Evolutionary conservation across 208 protist species (phyloP).

Genomic region (Leishmania mexicana): DNA sequence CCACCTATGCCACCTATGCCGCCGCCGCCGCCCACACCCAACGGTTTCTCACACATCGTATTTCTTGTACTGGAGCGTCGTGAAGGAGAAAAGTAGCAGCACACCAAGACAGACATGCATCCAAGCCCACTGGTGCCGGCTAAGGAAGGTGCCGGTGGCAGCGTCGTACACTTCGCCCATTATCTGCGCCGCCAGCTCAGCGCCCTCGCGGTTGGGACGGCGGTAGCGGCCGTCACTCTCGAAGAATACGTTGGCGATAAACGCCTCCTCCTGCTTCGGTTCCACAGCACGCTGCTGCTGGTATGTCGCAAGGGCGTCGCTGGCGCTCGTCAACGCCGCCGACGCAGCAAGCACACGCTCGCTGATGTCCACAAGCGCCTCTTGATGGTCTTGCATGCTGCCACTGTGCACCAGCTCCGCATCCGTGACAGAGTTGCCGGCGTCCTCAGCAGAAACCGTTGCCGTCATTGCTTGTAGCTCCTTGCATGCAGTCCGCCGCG

Average conservation of each 20-base stretch:
- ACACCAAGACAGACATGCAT: constrained; percentile 27
- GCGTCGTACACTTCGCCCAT: constrained; percentile 28
- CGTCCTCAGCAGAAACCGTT: neutral
- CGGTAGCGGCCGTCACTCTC: neutral
- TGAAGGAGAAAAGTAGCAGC: constrained; percentile 23
- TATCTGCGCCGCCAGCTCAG: neutral
- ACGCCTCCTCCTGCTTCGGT: constrained; percentile 11
- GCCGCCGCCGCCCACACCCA: neutral
- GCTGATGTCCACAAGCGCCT: constrained; percentile 1
- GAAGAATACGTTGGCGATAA: constrained; percentile 14
- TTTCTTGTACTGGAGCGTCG: constrained; percentile 37
- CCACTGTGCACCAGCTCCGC: neutral
- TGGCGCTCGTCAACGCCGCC: neutral
- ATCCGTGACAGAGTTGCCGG: neutral
- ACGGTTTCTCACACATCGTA: constrained; percentile 12
- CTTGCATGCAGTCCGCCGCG: neutral
- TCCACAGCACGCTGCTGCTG: neutral
- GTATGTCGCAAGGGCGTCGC: neutral
- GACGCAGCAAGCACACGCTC: constrained; percentile 5
- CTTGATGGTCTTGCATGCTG: neutral
- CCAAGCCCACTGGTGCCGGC: constrained; percentile 14
- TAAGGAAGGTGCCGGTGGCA: constrained; percentile 18
- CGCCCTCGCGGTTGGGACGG: neutral
- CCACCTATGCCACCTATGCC: neutral
- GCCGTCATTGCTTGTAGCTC: constrained; percentile 1